phyloP scores from a whole-genome alignment of 495 filamentous ascomycete species.

The Penicillium daleae region DNA sequence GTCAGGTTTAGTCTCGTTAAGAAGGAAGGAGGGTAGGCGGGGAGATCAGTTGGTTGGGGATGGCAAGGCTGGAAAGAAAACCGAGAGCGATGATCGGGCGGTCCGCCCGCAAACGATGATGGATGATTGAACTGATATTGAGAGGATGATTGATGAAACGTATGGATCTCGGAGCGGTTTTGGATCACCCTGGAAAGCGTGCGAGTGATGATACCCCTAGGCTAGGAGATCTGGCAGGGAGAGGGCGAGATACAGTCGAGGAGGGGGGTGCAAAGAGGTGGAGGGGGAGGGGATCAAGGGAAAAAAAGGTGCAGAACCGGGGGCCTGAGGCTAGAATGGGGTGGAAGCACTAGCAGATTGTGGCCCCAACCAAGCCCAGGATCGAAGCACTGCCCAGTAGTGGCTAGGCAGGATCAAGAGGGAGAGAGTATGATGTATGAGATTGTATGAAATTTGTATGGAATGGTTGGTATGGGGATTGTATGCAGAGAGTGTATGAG shows the following conservation, averaged over 20 bases:
- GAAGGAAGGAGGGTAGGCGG: not conserved
- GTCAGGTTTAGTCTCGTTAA: not conserved
- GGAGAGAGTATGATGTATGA: not conserved
- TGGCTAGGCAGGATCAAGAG: conserved; percentile 3
- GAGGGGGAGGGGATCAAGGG: conserved; percentile 2
- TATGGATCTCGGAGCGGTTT: not conserved
- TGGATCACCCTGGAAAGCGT: conserved; percentile 3
- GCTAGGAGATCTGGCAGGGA: conserved; percentile 4
- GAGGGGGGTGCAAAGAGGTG: conserved; percentile 6
- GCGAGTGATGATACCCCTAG: not conserved
- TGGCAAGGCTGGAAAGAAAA: conserved; percentile 7
- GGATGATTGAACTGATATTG: conserved; percentile 3
- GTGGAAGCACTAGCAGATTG: conserved; percentile 4
- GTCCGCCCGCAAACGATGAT: conserved; percentile 19
- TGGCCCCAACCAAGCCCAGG: not conserved
- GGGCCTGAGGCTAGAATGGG: conserved; percentile 25
- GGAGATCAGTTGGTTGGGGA: not conserved
- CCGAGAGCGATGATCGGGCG: conserved; percentile 21
- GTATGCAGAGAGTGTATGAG: not conserved
- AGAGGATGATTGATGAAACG: not conserved
- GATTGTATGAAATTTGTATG: not conserved
- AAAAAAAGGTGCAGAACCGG: conserved; percentile 9
- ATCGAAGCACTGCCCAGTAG: conserved; percentile 5
- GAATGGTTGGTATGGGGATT: not conserved
- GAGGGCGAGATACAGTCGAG: conserved; percentile 5